Conservation (phyloP, 495 filamentous ascomycete species). For the Cladorrhinum samala region DNA sequence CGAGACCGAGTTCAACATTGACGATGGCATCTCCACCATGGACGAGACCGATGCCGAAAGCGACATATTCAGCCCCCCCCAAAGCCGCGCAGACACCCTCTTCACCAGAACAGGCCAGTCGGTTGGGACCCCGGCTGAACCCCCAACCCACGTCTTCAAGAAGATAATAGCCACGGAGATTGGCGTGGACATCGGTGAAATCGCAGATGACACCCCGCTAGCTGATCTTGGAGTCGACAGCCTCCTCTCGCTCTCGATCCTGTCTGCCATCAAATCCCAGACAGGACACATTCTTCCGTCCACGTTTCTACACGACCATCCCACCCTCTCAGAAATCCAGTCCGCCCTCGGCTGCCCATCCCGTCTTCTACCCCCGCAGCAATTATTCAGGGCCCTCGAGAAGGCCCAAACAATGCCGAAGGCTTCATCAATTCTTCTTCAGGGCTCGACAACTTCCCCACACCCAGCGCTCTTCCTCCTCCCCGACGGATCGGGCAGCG, state of each 20-base stretch:
- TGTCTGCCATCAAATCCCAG: constrained; percentile 36
- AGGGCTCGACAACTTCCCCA: constrained; percentile 43
- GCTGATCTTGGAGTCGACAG: constrained; percentile 44
- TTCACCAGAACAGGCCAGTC: constrained; percentile 1
- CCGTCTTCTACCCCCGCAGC: constrained; percentile 21
- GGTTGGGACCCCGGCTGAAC: background rate
- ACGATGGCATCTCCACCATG: background rate
- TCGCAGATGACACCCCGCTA: constrained; percentile 32
- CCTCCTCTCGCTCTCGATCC: constrained; percentile 37
- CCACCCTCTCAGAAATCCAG: constrained; percentile 18
- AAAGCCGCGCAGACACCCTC: constrained; percentile 1
- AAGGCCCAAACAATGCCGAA: constrained; percentile 15
- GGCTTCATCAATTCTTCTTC: constrained; percentile 41
- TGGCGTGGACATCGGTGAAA: constrained; percentile 45
- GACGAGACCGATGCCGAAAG: background rate
- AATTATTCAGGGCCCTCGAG: constrained; percentile 9
- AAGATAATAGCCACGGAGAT: constrained; percentile 47
- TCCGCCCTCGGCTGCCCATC: constrained; percentile 14
- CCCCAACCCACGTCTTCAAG: constrained; percentile 1
- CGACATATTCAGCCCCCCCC: background rate
- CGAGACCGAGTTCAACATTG: background rate
- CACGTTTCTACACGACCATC: constrained; percentile 25
- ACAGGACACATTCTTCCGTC: constrained; percentile 27
- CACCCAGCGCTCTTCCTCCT: constrained; percentile 50
- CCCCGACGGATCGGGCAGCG: constrained; percentile 60